Evolutionary conservation across 805 yeast species (phyloP), one percentile per base, ranked within the genome.

Genomic region (Metschnikowia orientalis): DNA sequence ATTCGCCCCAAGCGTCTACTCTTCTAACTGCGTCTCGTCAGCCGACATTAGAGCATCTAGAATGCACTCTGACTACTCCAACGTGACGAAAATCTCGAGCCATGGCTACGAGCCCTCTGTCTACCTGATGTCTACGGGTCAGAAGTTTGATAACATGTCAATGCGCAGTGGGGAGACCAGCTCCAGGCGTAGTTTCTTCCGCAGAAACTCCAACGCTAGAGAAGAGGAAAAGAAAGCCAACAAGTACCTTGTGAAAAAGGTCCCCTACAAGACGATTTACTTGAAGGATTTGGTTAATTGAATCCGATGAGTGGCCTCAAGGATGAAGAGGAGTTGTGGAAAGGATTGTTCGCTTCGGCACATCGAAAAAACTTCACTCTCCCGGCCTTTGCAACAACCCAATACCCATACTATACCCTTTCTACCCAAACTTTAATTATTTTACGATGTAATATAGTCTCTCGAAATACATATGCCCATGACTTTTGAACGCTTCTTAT

Each of bases 171-270:
- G 15, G 14, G 24, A n/a, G 4, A 14, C 11, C 8, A 15, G 26
- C 12, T 18, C 28, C 10, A 25, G 23, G 16, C 28, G 17, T 14
- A 17, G 23, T 4, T 18, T 23, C 20, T 31, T 30, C 21, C 11
- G 20, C 6, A 7, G 6, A 5, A 15, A 16, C 12, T 15, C 26
- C 26, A 28, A 14, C 28, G 21, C 25, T 13, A 38, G 20, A 16
- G 14, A 16, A 10, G 40, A 38, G 7, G 29, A 38, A 15, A 45
- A 36, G 24, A 41, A 32, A 20, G 47, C 40, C 16, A 51, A 51
- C 41, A 59, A 58, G 40, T 57, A 59, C 38, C 37, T 37, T 11
- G 54, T 59, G 18, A 47, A 44, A 24, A 40, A 47, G 24, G 46
- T 41, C 20, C 55, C 61, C 6, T 52, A 56, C 43, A 41, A 46